Base-by-base conservation (phyloP, 257 asterid species). In the Lycium barbarum region DNA sequence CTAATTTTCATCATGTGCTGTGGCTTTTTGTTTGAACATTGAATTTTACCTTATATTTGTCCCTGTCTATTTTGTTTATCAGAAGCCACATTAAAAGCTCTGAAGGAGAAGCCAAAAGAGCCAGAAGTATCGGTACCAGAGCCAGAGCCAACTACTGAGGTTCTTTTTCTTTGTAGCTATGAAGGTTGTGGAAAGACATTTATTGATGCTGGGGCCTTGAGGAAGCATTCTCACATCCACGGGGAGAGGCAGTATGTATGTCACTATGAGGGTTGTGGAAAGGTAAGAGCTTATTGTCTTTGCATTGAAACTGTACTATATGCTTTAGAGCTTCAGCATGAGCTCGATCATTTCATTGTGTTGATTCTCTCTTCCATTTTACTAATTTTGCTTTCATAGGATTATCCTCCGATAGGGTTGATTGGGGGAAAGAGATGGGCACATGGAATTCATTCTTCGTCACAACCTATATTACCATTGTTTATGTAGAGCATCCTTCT, bases 141-240 rank as follows among this genome's bases (percentile, higher is more conserved):
- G 90, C 99, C 97, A 40, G 99, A 97, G 90, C 98, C 97, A 63
- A 92, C 98, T 13, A 94, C 99, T 2, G 98, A 97, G 86, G 98
- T 97, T 88, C 95, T 97, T 86, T 97, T 97, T 88, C 97, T 97
- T 86, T 97, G 99, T 90, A 97, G 98, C 83, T 95, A 91, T 54
- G 99, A 94, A 85, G 98, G 98, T 84, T 97, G 99, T 90, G 99
- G 99, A 83, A 97, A 97, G 91, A 95, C 99, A 53, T 97, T 97
- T 86, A 90, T 95, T 74, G 99, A 97, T 91, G 97, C 98, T 36
- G 98, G 96, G 79, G 97, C 98, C 83, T 91, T 97, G 93, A 97
- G 93, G 92, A 97, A 97, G 91, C 99, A 97, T 86, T 93, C 99
- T 79, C 98, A 95, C 90, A 95, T 97, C 85, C 99, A 97, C 35